These are phyloP conservation scores for Pugionium dolabratum DNA, from an alignment of 345 rosid species.

Conservation along the genomic window DNA sequence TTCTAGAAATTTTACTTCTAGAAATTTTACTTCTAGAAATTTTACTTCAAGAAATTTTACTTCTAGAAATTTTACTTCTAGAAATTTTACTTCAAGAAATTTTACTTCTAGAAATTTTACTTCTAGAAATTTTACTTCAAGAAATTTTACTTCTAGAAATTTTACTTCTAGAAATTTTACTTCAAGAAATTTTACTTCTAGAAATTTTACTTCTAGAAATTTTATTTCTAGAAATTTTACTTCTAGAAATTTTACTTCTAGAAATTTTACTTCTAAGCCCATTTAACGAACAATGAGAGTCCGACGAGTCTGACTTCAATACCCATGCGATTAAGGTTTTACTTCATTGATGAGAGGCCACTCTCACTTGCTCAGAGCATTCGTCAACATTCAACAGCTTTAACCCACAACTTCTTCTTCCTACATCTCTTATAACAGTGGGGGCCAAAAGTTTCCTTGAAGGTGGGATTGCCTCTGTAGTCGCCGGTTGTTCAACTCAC, in stretches of 20 bases:
- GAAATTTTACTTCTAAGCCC: neutral
- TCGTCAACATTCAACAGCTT: conserved; percentile 32
- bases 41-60: neutral
- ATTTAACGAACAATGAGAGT: neutral
- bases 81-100: neutral
- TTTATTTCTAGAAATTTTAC: too few relatives aligned
- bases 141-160: too few relatives aligned
- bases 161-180: too few relatives aligned
- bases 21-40: neutral
- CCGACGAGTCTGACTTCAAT: conserved; percentile 26
- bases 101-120: neutral
- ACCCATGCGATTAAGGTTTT: conserved; percentile 14
- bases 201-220: too few relatives aligned
- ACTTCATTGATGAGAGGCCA: neutral
- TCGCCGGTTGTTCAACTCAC: conserved; percentile 82
- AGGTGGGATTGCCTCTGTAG: conserved; percentile 72
- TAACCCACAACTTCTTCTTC: neutral
- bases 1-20: too few relatives aligned
- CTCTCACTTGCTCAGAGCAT: neutral
- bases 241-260: too few relatives aligned
- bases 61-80: neutral
- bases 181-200: too few relatives aligned
- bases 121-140: too few relatives aligned
- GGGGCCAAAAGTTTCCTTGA: conserved; percentile 50
- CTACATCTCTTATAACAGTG: neutral